A percentile compares a stretch with the other conserved stretches of the same genome.
Evolutionary conservation across 202 grass and related monocot species (phyloP).

Genomic region (Elaeis oleifera): DNA sequence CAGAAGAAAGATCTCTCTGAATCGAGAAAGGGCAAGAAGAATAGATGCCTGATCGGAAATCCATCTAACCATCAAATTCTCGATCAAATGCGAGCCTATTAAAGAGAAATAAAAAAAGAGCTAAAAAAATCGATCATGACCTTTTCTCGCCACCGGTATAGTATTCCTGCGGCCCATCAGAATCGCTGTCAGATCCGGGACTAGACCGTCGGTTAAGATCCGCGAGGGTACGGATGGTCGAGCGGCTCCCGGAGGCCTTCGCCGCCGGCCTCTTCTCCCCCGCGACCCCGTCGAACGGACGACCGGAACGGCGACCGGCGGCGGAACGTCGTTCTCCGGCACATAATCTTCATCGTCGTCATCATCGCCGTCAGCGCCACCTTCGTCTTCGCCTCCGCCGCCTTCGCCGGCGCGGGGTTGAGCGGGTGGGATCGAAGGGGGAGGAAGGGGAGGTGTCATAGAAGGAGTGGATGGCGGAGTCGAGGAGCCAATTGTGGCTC

Average conservation of each 20-base stretch:
- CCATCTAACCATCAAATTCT: no score
- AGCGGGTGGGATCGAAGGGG: slow-evolving; percentile 1
- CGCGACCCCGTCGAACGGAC: neutral
- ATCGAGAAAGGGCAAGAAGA: no score
- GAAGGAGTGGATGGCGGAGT: slow-evolving; percentile 66
- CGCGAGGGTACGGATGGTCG: slow-evolving; percentile 14
- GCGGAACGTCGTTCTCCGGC: slow-evolving; percentile 7
- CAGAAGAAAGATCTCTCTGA: no score
- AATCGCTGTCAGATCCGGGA: slow-evolving; percentile 36
- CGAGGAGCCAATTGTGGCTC: slow-evolving; percentile 70
- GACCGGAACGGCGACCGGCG: neutral
- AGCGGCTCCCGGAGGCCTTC: slow-evolving; percentile 38
- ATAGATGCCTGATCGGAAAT: no score
- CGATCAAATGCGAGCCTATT: no score
- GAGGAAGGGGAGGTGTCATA: slow-evolving; percentile 37
- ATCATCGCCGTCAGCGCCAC: slow-evolving; percentile 23
- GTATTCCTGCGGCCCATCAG: slow-evolving; percentile 49
- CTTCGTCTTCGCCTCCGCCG: slow-evolving; percentile 33
- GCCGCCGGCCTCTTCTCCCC: slow-evolving; percentile 34
- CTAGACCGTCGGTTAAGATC: slow-evolving; percentile 13
- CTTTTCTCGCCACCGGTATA: slow-evolving; percentile 66
- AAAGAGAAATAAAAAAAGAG: neutral
- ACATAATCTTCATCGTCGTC: slow-evolving; percentile 32
- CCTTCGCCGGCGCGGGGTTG: slow-evolving; percentile 25
- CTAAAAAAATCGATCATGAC: slow-evolving; percentile 18